A percentile compares a stretch with the other conserved stretches of the same genome.
phyloP scores from a whole-genome alignment of 805 yeast species.

The Saccharomycopsis synnaedendra region DNA sequence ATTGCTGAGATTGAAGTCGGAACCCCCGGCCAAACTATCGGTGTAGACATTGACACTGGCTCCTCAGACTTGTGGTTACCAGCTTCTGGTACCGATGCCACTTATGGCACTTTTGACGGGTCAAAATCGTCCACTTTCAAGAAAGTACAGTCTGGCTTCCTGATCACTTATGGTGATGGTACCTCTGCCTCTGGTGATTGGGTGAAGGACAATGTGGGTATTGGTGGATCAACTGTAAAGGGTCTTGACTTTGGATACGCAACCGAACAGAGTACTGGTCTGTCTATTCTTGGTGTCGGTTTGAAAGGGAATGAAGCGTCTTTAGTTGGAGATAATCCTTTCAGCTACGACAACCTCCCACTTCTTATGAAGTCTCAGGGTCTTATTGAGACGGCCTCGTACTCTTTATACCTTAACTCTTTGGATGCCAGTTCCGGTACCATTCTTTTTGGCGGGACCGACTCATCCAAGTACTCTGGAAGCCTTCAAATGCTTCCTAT shows the following conservation, averaged over 20 bases:
- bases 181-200: slow-evolving; percentile 44
- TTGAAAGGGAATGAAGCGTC: slow-evolving; percentile 19
- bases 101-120: slow-evolving; percentile 27
- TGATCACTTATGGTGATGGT: slow-evolving; percentile 37
- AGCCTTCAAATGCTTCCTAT: slow-evolving; percentile 26
- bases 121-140: slow-evolving; percentile 25
- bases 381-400: slow-evolving; percentile 28
- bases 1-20: slow-evolving; percentile 35
- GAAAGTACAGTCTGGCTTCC: slow-evolving; percentile 24
- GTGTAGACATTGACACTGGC: slow-evolving; percentile 36
- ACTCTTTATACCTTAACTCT: slow-evolving; percentile 34
- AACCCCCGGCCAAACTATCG: slow-evolving; percentile 30
- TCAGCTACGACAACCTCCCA: slow-evolving; percentile 21
- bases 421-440: slow-evolving; percentile 21
- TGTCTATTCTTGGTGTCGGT: slow-evolving; percentile 11
- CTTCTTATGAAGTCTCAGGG: slow-evolving; percentile 27
- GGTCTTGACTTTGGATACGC: slow-evolving; percentile 13
- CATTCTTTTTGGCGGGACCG: slow-evolving; percentile 45
- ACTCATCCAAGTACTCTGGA: slow-evolving; percentile 36
- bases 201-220: slow-evolving; percentile 9
- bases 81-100: slow-evolving; percentile 17
- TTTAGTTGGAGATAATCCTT: slow-evolving; percentile 20
- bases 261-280: slow-evolving; percentile 12
- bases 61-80: slow-evolving; percentile 39
- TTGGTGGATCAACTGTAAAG: slow-evolving; percentile 13